Conservation (phyloP, 768 basidiomycete genomes). For the Podaxis sp. region DNA sequence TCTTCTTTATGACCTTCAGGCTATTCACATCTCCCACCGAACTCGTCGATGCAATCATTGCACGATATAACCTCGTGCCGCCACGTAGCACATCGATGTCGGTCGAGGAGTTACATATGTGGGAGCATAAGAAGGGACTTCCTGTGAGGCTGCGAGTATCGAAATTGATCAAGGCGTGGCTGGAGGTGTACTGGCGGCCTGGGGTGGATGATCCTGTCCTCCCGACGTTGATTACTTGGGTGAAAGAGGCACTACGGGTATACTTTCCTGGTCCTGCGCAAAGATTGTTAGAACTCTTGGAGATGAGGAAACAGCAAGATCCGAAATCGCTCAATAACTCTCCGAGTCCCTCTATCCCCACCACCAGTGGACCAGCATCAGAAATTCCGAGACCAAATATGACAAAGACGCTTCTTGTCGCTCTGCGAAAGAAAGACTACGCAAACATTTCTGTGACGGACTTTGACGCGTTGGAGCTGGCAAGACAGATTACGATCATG, state of each 20-base stretch:
- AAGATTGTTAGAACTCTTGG: slow-evolving; percentile 69
- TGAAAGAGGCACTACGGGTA: slow-evolving; percentile 54
- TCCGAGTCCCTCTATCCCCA: slow-evolving; percentile 47
- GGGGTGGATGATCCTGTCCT: slow-evolving; percentile 69
- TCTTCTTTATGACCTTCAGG: slow-evolving; percentile 96
- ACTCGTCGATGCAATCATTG: slow-evolving; percentile 74
- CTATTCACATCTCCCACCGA: slow-evolving; percentile 80
- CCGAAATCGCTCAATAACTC: slow-evolving; percentile 15
- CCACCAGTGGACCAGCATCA: slow-evolving; percentile 39
- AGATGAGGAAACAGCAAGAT: slow-evolving; percentile 54
- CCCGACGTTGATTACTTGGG: slow-evolving; percentile 57
- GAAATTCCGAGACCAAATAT: slow-evolving; percentile 88
- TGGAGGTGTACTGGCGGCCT: slow-evolving; percentile 88
- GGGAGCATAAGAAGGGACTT: slow-evolving; percentile 86
- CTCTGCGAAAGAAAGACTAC: slow-evolving; percentile 68
- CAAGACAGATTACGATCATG: slow-evolving; percentile 92
- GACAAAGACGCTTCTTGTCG: slow-evolving; percentile 71
- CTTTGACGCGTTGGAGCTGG: slow-evolving; percentile 90
- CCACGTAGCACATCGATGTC: slow-evolving; percentile 54
- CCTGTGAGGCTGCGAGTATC: slow-evolving; percentile 90
- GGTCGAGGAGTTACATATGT: slow-evolving; percentile 62
- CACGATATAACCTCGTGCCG: slow-evolving; percentile 80
- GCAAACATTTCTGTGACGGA: slow-evolving; percentile 73
- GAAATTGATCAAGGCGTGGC: slow-evolving; percentile 93
- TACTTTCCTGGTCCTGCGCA: slow-evolving; percentile 72